Base-by-base conservation (phyloP, 768 basidiomycete genomes). In the Suillus plorans region DNA sequence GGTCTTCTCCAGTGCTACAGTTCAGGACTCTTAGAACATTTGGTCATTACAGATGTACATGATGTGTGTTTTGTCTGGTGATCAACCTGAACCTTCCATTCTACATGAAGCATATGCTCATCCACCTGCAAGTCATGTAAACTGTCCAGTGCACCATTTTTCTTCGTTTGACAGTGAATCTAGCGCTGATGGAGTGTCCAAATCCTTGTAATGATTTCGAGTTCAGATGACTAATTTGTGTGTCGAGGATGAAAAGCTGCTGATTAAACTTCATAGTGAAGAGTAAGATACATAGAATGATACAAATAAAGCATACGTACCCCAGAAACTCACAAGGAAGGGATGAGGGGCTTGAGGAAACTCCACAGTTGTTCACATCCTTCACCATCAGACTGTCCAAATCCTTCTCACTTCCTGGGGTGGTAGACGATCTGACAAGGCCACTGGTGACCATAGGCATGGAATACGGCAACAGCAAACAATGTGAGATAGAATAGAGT, bases 371-470 rank as follows among this genome's bases (percentile, higher is more conserved):
- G 37, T 56, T 76, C 72, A 2, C 41, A 42, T 42, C 41, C 41
- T 6, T 42, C 41, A 42, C 41, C 41, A 7, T 42, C 41, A 42
- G 41, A 65, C 5, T 71, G 60, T 0, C 75, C 69, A 53, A 74
- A 69, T 14, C 70, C 72, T 31, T 64, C 44, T 3, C 63, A 28
- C 22, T 79, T 61, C 12, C 77, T 66, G 3, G 80, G 80, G 61
- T 78, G 78, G 63, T 78, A 80, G 0, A 72, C 50, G 1, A 81
- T 61, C 49, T 78, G 77, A 62, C 77, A 78, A 2, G 70, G 50
- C 76, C 77, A 78, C 45, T 77, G 69, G 49, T 79, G 78, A 1
- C 71, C 75, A 60, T 71, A 78, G 0, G 75, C 77, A 67, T 80
- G 78, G 73, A 80, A 77, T 0, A 73, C 75, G 5, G 76, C 74